Base-by-base conservation (phyloP, 768 basidiomycete genomes). In the Mycena latifolia region DNA sequence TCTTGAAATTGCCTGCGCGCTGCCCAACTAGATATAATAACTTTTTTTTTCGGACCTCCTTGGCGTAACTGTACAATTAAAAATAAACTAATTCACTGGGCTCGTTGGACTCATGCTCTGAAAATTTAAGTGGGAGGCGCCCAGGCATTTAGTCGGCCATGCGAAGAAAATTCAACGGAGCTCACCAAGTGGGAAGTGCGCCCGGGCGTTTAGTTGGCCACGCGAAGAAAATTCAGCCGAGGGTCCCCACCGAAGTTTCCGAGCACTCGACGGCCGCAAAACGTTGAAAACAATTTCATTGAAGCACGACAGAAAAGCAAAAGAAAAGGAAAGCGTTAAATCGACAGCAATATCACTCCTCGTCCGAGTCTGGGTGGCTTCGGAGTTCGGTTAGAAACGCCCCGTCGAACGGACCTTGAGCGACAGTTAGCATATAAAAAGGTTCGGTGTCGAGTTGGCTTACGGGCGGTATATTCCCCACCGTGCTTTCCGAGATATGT, bases 401-500 rank as follows among this genome's bases (percentile, higher is more conserved):
- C 22, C 79, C 79, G 66, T 84, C 82, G 51, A 84, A 72, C 6
- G 82, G 77, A 65, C 77, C 82, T 83, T 64, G 28, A 20, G 10
- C 41, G 41, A 48, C 29, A 64, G 37, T 28, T 15, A 57, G 45
- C 17, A 29, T n/a, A 28, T n/a, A n/a, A n/a, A 20, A 43, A 35
- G 52, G 22, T 22, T 18, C 24, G 10, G 54, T 29, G 56, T 1
- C 24, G 35, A 1, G 28, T 61, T 22, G 35, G 52, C 81, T 69
- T 56, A 84, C 82, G 81, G 22, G 82, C 84, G 29, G 80, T 68
- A 51, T 78, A 77, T 25, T 71, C 71, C 22, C 66, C 76, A 1
- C 71, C 58, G 51, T 82, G 80, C 63, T 80, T 84, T 12, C 82
- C 82, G 62, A 81, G 72, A 56, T 83, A 84, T 3, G 83, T 80